Base-by-base conservation (phyloP, 2,329 filamentous ascomycete species). In the Alternaria panax region DNA sequence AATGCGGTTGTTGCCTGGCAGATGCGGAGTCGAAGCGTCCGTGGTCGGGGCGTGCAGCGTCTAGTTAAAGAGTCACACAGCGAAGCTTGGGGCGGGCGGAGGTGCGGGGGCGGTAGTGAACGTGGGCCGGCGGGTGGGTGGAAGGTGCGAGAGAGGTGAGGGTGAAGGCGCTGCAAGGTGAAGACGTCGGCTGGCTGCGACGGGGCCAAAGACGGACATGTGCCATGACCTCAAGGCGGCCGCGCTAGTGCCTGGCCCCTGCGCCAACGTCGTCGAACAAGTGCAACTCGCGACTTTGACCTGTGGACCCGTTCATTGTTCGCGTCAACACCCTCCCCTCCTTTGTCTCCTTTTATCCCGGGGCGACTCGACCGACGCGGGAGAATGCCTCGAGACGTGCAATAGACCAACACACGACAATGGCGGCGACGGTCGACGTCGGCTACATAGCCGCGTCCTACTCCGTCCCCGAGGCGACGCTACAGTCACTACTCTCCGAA, bases 391-490 rank as follows among this genome's bases (percentile, higher is more conserved):
- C 70, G 69, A 28, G 51, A 30, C 46, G 54, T 42, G 38, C 60
- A 51, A 46, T 52, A 64, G 43, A 54, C 20, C 42, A 52, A 58
- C 22, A 59, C 59, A 63, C 64, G 8, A 80, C 59, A 67, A 90
- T 90, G 88, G 87, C 85, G 79, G 83, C 83, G 64, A 82, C 79
- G 66, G 80, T 93, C 73, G 91, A 94, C 81, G 82, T 89, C 67
- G 86, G 85, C 79, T 92, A 91, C 80, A 81, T 94, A 70, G 88
- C 90, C 76, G 85, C 87, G 76, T 89, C 92, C 73, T 86, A 91
- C 72, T 85, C 86, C 73, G 81, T 93, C 75, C 85, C 90, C 27
- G 85, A 92, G 79, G 81, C 84, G 20, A 87, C 85, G 25, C 76
- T 94, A 48, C 81, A 84, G 47, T 83, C 85, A 24, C 79, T 89